A percentile compares a stretch with the other conserved stretches of the same genome.
Conservation (phyloP, 2,329 filamentous ascomycete genomes). For the Dactylellina drechsleri region DNA sequence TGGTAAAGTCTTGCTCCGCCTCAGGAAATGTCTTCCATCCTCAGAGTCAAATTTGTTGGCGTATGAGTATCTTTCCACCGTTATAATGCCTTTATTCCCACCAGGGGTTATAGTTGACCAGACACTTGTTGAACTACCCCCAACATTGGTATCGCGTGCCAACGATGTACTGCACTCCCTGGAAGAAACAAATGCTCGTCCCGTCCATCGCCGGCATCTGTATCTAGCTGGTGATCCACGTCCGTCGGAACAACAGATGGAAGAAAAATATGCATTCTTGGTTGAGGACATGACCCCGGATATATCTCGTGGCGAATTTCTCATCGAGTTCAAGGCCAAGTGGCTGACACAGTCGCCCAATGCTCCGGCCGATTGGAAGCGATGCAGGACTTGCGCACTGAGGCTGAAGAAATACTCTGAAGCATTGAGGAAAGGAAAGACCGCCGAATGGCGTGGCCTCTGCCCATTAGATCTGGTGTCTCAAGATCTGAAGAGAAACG, state of each 20-base stretch:
- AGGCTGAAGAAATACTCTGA: constrained; percentile 57
- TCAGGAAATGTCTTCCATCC: constrained; percentile 69
- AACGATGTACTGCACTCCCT: constrained; percentile 68
- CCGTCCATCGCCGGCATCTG: constrained; percentile 65
- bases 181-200: constrained; percentile 64
- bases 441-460: constrained; percentile 62
- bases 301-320: constrained; percentile 58
- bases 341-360: constrained; percentile 81
- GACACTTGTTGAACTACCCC: constrained; percentile 66
- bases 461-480: constrained; percentile 75
- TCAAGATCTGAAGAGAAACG: constrained; percentile 64
- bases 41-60: constrained; percentile 63
- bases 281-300: constrained; percentile 76
- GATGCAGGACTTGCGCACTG: constrained; percentile 79
- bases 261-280: constrained; percentile 69
- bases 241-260: constrained; percentile 55
- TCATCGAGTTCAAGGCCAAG: constrained; percentile 84
- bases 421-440: constrained; percentile 47
- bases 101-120: constrained; percentile 69
- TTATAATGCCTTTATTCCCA: constrained; percentile 69
- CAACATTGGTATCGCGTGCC: constrained; percentile 64
- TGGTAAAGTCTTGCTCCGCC: constrained; percentile 68
- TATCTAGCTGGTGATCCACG: constrained; percentile 68
- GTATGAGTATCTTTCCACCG: constrained; percentile 66
- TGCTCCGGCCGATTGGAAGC: constrained; percentile 70